phyloP scores from a whole-genome alignment of 495 filamentous ascomycete genomes.

The Usnea hakonensis region DNA sequence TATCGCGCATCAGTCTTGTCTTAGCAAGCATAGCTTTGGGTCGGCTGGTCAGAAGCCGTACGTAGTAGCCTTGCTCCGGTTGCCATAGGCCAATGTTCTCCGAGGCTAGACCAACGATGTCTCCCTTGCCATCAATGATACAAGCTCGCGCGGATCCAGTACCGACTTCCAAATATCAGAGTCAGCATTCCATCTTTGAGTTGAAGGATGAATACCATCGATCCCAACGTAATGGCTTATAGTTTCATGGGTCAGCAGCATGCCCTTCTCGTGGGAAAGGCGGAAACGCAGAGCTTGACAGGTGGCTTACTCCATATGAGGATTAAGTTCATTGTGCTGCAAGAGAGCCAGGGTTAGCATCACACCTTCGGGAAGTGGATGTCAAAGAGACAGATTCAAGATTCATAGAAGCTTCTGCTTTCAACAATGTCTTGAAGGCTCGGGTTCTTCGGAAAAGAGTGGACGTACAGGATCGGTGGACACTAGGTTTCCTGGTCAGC shows the following conservation, averaged over 20 bases:
- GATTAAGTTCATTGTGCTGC: conserved; percentile 22
- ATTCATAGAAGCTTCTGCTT: background rate
- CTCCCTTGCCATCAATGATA: conserved; percentile 81
- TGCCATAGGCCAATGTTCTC: conserved; percentile 93
- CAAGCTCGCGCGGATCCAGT: conserved; percentile 92
- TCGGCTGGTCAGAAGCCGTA: conserved; percentile 28
- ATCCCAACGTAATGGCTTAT: background rate
- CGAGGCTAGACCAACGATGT: conserved; percentile 85
- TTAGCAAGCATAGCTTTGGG: conserved; percentile 10
- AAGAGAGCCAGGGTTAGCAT: background rate
- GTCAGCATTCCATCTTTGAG: conserved; percentile 25
- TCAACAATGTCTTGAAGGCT: background rate
- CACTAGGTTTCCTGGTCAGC: conserved; percentile 5
- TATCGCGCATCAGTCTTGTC: conserved; percentile 19
- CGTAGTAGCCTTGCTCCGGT: conserved; percentile 84
- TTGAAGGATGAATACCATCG: background rate
- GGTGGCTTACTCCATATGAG: conserved; percentile 36
- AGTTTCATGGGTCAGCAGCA: background rate
- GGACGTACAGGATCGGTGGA: conserved; percentile 1
- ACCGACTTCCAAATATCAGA: conserved; percentile 72
- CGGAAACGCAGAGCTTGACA: conserved; percentile 51
- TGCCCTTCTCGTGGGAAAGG: background rate
- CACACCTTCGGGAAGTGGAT: background rate
- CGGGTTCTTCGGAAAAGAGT: background rate
- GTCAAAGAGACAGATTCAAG: background rate